These are phyloP conservation scores for Pleurotus eryngii DNA, from an alignment of 768 basidiomycete genomes.

Conservation along the genomic window DNA sequence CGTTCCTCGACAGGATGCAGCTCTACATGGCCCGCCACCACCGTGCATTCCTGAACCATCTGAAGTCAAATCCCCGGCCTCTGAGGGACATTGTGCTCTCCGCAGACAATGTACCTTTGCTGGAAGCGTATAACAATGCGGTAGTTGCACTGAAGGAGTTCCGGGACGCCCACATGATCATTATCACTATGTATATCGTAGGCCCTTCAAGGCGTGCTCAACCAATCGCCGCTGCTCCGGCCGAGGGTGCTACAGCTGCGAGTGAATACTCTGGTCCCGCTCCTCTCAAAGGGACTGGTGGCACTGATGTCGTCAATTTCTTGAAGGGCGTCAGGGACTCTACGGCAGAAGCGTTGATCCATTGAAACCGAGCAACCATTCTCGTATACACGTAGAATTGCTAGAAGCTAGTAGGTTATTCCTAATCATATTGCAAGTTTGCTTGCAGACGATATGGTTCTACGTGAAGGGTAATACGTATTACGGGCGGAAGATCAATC, in stretches of 20 bases:
- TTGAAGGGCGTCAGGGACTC: constrained; percentile 69
- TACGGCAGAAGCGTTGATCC: constrained; percentile 43
- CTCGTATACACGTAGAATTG: no score
- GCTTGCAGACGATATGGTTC: no score
- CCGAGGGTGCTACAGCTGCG: constrained; percentile 8
- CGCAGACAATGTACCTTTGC: constrained; percentile 25
- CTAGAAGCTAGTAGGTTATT: no score
- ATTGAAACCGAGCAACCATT: not conserved
- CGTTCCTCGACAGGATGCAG: constrained; percentile 73
- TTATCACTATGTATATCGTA: constrained; percentile 73
- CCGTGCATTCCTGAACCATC: constrained; percentile 71
- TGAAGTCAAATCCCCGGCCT: constrained; percentile 55
- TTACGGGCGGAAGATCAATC: no score
- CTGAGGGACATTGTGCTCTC: constrained; percentile 52
- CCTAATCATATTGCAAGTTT: no score
- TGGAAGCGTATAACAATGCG: constrained; percentile 61
- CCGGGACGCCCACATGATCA: constrained; percentile 73
- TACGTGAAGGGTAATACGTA: no score
- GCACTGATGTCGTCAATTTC: constrained; percentile 74
- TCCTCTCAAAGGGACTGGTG: constrained; percentile 66
- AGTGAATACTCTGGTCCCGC: constrained; percentile 21
- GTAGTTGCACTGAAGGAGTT: constrained; percentile 67
- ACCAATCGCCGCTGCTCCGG: constrained; percentile 17
- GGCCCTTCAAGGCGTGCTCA: constrained; percentile 51
- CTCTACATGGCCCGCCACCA: constrained; percentile 83